Percentiles rank a stretch among this genome's conserved stretches.
phyloP scores from a whole-genome alignment of 352 stramenopile genomes.

The Thalassiosira mediterranea region DNA sequence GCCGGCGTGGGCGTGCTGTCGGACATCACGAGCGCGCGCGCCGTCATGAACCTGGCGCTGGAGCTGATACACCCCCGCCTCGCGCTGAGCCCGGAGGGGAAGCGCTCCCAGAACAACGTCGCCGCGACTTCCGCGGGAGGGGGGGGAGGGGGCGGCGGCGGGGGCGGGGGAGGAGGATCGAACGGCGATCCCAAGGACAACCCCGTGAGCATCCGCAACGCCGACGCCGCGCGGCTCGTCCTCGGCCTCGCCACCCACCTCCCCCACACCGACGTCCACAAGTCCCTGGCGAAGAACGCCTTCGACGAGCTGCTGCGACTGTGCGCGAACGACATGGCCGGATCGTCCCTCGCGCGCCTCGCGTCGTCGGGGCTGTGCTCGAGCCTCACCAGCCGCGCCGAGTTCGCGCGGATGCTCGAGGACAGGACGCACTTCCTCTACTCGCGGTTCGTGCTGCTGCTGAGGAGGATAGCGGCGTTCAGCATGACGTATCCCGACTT shows the following conservation, averaged over 20 bases:
- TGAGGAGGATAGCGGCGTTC: constrained; percentile 76
- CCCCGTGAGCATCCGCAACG: constrained; percentile 68
- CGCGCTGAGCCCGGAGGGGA: constrained; percentile 34
- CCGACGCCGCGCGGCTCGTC: constrained; percentile 76
- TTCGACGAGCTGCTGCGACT: constrained; percentile 65
- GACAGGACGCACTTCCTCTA: constrained; percentile 75
- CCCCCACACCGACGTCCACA: constrained; percentile 56
- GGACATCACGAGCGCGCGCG: constrained; percentile 45
- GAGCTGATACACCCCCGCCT: constrained; percentile 77
- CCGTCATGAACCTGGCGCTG: constrained; percentile 72
- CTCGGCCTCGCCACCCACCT: constrained; percentile 68
- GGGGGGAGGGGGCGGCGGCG: not conserved
- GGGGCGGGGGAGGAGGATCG: constrained; percentile 14
- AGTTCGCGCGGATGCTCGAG: constrained; percentile 79
- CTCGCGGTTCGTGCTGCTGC: constrained; percentile 71
- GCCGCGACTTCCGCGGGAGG: not conserved
- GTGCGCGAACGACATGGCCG: constrained; percentile 63
- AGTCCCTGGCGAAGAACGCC: constrained; percentile 53
- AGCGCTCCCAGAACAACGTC: constrained; percentile 8
- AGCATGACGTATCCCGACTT: constrained; percentile 85
- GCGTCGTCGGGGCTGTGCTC: constrained; percentile 74
- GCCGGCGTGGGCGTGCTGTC: constrained; percentile 64
- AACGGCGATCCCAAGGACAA: constrained; percentile 52
- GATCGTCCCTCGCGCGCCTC: constrained; percentile 72
- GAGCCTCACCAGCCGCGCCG: constrained; percentile 68